Base-by-base conservation (phyloP, 192 early-diverging fungal genomes). In the Backusella macrospora region DNA sequence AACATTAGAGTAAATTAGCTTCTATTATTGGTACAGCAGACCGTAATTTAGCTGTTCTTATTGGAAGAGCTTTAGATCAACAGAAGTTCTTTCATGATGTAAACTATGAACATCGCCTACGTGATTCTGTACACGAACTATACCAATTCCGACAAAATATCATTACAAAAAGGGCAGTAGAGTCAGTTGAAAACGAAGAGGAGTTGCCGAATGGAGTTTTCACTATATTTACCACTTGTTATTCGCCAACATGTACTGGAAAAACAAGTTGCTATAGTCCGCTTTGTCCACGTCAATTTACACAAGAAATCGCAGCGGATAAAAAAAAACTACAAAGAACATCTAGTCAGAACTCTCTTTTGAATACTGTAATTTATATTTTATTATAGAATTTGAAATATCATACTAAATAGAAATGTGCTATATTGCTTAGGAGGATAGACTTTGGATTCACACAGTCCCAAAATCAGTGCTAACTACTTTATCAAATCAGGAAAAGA, bases 11-110 rank as follows among this genome's bases (percentile, higher is more conserved):
- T 77, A 92, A 90, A 43, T 85, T 97, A 44, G 86, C 87, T 23
- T 84, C 81, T 9, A 90, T 97, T 40, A 93, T 96, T 76, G 87
- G 89, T 70, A 92, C 95, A 2, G 90, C 86, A 5, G 95, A 99
- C 73, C 87, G 96, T 66, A 95, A 97, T 72, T 81, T 96, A 62
- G 94, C 95, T 6, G 79, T 98, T 34, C 84, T 96, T 9, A 79
- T 96, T 15, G 97, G 97, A 18, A 88, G 96, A 16, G 92, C 96
- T 15, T 80, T 99, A 68, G 95, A 94, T 76, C 87, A 91, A 59
- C 97, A 99, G 82, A 88, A 88, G 45, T 90, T 98, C 70, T 96
- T 99, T 82, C 92, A 96, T 77, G 95, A 99, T 80, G 95, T 98
- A 14, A 90, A 85, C 7, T 96, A 93, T 78, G 90, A 91, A 47